A percentile compares a stretch with the other conserved stretches of the same genome.
Evolutionary conservation across 306 rosid genomes (phyloP).

Genomic region (Cercis canadensis): DNA sequence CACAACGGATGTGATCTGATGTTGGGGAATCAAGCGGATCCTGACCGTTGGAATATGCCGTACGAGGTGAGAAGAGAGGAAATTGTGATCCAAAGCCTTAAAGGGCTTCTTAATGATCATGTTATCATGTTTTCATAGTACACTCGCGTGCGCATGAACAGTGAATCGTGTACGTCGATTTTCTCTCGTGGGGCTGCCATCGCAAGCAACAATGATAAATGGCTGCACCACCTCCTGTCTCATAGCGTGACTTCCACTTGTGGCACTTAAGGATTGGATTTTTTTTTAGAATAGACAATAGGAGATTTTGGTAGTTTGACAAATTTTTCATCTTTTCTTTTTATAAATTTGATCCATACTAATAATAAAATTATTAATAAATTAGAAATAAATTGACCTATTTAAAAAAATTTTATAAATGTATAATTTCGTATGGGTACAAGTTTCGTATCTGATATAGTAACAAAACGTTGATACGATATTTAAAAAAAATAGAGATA

Average conservation of each 20-base stretch:
- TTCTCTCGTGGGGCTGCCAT: constrained; percentile 31
- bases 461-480: too few species aligned
- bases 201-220: too few species aligned
- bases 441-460: too few species aligned
- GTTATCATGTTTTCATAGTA: constrained; percentile 56
- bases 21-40: constrained; percentile 8
- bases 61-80: background rate
- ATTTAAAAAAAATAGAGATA: too few species aligned
- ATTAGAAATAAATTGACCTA: too few species aligned
- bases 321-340: too few species aligned
- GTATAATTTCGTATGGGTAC: too few species aligned
- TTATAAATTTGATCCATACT: too few species aligned
- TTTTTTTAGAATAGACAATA: too few species aligned
- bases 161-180: constrained; percentile 34
- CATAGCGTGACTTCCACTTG: background rate
- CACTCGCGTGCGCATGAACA: constrained; percentile 78
- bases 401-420: too few species aligned
- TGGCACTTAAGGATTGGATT: background rate
- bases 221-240: constrained; percentile 15
- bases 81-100: constrained; percentile 30
- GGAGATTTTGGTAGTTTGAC: background rate
- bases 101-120: constrained; percentile 53
- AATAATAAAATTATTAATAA: too few species aligned
- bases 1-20: constrained; percentile 33
- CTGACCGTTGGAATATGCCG: constrained; percentile 26